Conservation (phyloP, 345 rosid genomes). For the Psidium guajava region DNA sequence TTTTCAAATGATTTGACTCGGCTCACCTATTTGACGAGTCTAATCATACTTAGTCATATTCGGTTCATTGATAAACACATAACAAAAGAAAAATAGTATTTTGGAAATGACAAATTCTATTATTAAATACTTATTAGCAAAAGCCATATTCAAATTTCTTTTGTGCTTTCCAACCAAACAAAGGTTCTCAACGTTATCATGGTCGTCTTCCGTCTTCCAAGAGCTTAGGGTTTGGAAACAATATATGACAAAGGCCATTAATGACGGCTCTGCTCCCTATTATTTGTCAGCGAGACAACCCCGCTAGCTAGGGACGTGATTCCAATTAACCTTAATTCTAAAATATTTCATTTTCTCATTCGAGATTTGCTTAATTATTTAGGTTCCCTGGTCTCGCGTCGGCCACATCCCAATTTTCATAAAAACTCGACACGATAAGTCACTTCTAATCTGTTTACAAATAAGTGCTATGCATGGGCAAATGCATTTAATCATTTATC, state of each 20-base stretch:
- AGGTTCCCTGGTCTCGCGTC: background rate
- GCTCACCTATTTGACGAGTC: too few species aligned
- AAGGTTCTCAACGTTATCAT: background rate
- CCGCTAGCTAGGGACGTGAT: background rate
- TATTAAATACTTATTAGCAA: background rate
- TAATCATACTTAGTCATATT: background rate
- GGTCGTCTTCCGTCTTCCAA: constrained; percentile 11
- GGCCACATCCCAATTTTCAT: background rate
- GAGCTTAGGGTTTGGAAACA: constrained; percentile 26
- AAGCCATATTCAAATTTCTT: background rate
- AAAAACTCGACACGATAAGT: background rate
- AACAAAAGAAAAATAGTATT: background rate
- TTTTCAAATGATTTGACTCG: too few species aligned
- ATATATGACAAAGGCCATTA: constrained; percentile 10
- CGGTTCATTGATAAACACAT: background rate
- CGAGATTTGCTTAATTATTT: background rate
- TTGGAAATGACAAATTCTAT: background rate
- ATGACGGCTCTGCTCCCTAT: background rate
- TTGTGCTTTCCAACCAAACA: background rate
- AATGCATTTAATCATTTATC: background rate
- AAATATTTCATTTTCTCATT: background rate
- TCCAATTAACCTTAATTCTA: background rate
- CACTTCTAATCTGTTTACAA: background rate
- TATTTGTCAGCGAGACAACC: background rate
- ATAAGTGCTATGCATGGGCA: background rate